Evolutionary conservation across 2,329 filamentous ascomycete species (phyloP).

Genomic region (Cladorrhinum sp.): DNA sequence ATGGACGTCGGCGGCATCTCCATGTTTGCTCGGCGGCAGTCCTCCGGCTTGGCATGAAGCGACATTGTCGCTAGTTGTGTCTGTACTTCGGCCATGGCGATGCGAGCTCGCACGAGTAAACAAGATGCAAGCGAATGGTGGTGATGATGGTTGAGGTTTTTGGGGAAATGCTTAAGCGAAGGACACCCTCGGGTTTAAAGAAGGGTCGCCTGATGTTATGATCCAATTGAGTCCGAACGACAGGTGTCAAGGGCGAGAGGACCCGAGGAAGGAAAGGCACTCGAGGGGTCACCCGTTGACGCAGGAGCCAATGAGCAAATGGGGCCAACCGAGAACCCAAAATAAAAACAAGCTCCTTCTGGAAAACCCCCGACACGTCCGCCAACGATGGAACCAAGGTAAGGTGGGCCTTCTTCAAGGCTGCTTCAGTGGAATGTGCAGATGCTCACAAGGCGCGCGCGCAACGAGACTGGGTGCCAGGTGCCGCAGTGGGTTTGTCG

Average conservation of each 20-base stretch:
- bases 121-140: conserved; percentile 2
- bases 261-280: background rate
- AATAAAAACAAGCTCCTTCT: conserved; percentile 7
- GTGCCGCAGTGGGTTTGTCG: background rate
- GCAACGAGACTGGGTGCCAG: background rate
- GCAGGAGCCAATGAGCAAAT: background rate
- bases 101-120: conserved; percentile 12
- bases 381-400: background rate
- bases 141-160: background rate
- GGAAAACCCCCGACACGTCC: conserved; percentile 7
- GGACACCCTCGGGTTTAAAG: conserved; percentile 20
- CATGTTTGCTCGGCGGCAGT: conserved; percentile 14
- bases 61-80: conserved; percentile 26
- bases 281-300: background rate
- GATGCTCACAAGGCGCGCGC: conserved; percentile 9
- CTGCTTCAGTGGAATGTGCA: background rate
- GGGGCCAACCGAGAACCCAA: background rate
- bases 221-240: conserved; percentile 11
- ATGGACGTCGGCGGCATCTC: conserved; percentile 25
- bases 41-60: conserved; percentile 19
- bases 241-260: conserved; percentile 12
- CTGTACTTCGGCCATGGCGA: conserved; percentile 24
- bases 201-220: background rate
- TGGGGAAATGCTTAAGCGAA: conserved; percentile 22
- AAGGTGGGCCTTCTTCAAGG: background rate